Base-by-base conservation (phyloP, 202 grass and related monocot species). In the Panicum hallii region DNA sequence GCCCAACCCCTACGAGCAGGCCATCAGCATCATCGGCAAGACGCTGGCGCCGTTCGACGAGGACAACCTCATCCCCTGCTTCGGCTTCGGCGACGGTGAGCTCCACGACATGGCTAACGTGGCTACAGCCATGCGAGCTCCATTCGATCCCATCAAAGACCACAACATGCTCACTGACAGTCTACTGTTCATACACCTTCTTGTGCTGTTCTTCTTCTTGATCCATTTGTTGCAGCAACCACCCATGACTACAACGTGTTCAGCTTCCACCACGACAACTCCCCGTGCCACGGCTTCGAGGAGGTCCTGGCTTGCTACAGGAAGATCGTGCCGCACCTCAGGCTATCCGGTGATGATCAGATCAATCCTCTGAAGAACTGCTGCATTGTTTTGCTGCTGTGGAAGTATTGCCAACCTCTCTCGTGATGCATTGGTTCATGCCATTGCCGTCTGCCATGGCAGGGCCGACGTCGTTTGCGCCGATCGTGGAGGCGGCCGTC, bases 41-140 rank as follows among this genome's bases (percentile, higher is more conserved):
- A 89, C 91, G 3, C 88, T 98, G 78, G 93, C 95, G 0, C 88
- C 95, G 6, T 98, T 98, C 79, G 95, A 98, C 74, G 95, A 98
- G 46, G 95, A 95, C 82, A 94, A 95, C 60, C 78, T 90, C 60
- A 98, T 98, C 83, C 95, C 95, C 63, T 95, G 95, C 87, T 98
- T 90, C 77, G 95, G 95, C 48, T 98, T 98, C 85, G 95, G 95
- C 45, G 95, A 98, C 70, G 85, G 95, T 98, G 53, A 86, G 83
- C n/a, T 62, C 45, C 0, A 0, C 17, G 4, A 70, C 67, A 45
- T 19, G 11, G 19, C 8, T 1, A 58, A 23, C 26, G 26, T 58
- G 55, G 56, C 8, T 7, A 0, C n/a, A 4, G 0, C 0, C 8
- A 55, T 55, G 55, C 55, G 10, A 58, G 10, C 2, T 26, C 13